Base-by-base conservation (phyloP, 2,329 filamentous ascomycete species). In the Colletotrichum sp. region DNA sequence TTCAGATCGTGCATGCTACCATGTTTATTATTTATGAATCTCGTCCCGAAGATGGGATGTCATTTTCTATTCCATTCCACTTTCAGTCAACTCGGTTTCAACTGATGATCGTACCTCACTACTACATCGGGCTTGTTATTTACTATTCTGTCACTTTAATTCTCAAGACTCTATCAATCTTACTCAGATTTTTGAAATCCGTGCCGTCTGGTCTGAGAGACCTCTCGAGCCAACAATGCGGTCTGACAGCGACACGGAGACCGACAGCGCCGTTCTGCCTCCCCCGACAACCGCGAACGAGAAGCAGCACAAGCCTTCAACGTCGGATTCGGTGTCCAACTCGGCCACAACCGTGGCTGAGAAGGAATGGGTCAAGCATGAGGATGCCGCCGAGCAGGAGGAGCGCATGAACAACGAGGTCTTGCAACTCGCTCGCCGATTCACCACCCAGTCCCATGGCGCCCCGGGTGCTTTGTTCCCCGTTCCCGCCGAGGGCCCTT, bases 381-480 rank as follows among this genome's bases (percentile, higher is more conserved):
- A 69, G 8, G 34, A 62, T 9, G 57, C 32, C 6, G 49, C 28
- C 6, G 57, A 24, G 34, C 44, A 39, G 9, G 71, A 65, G 4
- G 16, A 73, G 4, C 52, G 24, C 18, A 68, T 76, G 55, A 70
- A 72, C 49, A 34, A 72, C 4, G 78, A 81, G 18, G 77, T 83
- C 6, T 72, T 79, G 6, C 78, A 83, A 21, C 78, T 83, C 8
- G 82, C 82, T n/a, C 81, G 81, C 8, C 77, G 78, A 30, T 76
- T 82, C 64, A 83, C 82, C 9, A 80, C 74, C 2, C 80, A 79
- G 12, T 79, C 79, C 12, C 63, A 59, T n/a, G 64, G 57, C 9
- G 72, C 79, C 12, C 81, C 78, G 1, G 81, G 78, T 3, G 74
- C 79, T n/a, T 72, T 84, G 26, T 82, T 83, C 49, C 81, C 82